Evolutionary conservation across 1,284 basidiomycete species (phyloP).

Genomic region (Trametes sp.): DNA sequence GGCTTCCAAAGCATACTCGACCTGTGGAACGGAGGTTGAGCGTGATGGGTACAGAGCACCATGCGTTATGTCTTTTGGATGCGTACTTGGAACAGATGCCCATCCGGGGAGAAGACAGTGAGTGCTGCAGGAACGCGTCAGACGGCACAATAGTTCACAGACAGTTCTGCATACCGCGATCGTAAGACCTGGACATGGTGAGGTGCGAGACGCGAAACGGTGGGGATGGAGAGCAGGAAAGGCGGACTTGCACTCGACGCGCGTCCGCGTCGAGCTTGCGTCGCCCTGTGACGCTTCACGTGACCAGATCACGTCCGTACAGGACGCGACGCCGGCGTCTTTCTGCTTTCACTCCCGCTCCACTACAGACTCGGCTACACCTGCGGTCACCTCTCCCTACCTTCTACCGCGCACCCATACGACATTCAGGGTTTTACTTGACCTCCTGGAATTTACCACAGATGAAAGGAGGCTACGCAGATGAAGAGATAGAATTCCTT

Average conservation of each 20-base stretch:
- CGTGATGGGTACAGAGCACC: conserved; percentile 21
- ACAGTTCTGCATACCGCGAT: conserved; percentile 63
- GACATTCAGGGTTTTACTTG: too few species aligned
- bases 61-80: conserved; percentile 16
- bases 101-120: conserved; percentile 95
- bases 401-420: too few species aligned
- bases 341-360: conserved; percentile 3
- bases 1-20: conserved; percentile 98
- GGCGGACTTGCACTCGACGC: conserved; percentile 49
- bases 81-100: conserved; percentile 88
- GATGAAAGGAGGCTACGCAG: conserved; percentile 14
- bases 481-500: conserved; percentile 34
- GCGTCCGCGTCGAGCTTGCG: conserved; percentile 68
- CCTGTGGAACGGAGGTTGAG: conserved; percentile 56
- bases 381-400: background rate
- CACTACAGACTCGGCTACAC: background rate
- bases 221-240: background rate
- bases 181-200: conserved; percentile 79
- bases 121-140: conserved; percentile 61
- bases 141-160: background rate
- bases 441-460: background rate
- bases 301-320: conserved; percentile 22
- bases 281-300: conserved; percentile 34
- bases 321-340: conserved; percentile 27
- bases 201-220: conserved; percentile 2